A percentile compares a stretch with the other conserved stretches of the same genome.
Conservation (phyloP, 2,329 filamentous ascomycete genomes). For the Xylaria sp. region DNA sequence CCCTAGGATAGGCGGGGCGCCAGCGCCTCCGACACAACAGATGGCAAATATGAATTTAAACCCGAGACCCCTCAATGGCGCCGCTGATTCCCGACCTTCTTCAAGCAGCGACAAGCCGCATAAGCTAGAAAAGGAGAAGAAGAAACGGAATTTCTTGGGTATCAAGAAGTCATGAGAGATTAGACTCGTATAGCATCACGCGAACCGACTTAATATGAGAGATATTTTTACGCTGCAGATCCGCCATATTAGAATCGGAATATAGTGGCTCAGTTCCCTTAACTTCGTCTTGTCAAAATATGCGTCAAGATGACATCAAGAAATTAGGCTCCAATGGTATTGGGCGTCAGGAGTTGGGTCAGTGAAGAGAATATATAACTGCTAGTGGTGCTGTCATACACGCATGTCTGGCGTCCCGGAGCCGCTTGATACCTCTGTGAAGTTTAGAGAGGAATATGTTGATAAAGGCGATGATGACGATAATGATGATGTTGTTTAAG, state of each 20-base stretch:
- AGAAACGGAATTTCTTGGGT: conserved; percentile 67
- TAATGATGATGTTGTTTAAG: conserved; percentile 11
- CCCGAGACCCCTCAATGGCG: conserved; percentile 44
- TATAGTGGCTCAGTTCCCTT: not conserved
- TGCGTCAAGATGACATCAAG: not conserved
- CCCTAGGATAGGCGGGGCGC: conserved; percentile 45
- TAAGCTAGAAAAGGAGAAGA: conserved; percentile 68
- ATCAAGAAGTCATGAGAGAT: conserved; percentile 61
- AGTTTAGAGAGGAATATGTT: not conserved
- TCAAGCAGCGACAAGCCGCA: conserved; percentile 53
- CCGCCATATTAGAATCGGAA: not conserved
- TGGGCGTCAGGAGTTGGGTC: not conserved
- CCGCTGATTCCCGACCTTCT: conserved; percentile 37
- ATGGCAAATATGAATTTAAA: conserved; percentile 66
- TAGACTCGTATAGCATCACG: not conserved
- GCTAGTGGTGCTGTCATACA: not conserved
- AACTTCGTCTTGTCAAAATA: not conserved
- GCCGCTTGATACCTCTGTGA: not conserved
- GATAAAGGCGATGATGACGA: conserved; percentile 13
- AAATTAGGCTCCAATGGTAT: not conserved
- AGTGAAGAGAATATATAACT: not conserved
- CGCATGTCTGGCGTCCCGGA: conserved; percentile 25
- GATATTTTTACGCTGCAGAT: not conserved
- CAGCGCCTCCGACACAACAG: conserved; percentile 61
- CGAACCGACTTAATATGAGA: not conserved